A percentile compares a stretch with the other conserved stretches of the same genome.
These are phyloP conservation scores for Raddia distichophylla DNA, from an alignment of 176 grass and related monocot species.

Conservation along the genomic window DNA sequence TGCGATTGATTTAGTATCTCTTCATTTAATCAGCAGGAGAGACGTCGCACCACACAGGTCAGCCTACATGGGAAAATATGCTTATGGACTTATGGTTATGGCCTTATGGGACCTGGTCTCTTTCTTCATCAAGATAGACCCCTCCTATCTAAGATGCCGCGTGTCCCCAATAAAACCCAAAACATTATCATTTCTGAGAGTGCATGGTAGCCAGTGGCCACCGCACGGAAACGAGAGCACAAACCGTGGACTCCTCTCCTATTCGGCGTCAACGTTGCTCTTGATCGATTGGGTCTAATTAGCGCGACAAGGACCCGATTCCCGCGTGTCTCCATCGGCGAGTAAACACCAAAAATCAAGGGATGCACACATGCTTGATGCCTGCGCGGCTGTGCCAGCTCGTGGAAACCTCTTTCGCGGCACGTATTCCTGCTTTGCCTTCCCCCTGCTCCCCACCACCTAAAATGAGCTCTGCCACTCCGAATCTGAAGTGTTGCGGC, in stretches of 20 bases:
- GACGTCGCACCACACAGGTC: not conserved
- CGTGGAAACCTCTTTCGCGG: not conserved
- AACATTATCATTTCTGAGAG: no score
- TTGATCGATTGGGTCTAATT: not conserved
- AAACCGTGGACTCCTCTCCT: not conserved
- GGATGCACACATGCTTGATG: not conserved
- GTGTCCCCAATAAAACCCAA: no score
- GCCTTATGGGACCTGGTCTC: no score
- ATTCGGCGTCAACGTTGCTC: conserved; percentile 29
- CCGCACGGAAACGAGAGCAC: not conserved
- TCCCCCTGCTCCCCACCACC: no score
- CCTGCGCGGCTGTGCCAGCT: not conserved
- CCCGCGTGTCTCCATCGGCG: not conserved
- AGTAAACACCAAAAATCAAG: not conserved
- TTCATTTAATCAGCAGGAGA: not conserved
- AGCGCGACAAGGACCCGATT: not conserved
- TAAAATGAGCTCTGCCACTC: no score
- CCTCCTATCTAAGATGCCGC: no score
- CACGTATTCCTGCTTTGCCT: not conserved
- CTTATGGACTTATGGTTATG: no score
- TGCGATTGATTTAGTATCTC: no score
- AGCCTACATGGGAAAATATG: not conserved
- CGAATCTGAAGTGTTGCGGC: not conserved
- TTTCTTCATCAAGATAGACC: no score
- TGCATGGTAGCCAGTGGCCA: not conserved